Conservation (phyloP, 331 rosid species). For the Malus hybrid region DNA sequence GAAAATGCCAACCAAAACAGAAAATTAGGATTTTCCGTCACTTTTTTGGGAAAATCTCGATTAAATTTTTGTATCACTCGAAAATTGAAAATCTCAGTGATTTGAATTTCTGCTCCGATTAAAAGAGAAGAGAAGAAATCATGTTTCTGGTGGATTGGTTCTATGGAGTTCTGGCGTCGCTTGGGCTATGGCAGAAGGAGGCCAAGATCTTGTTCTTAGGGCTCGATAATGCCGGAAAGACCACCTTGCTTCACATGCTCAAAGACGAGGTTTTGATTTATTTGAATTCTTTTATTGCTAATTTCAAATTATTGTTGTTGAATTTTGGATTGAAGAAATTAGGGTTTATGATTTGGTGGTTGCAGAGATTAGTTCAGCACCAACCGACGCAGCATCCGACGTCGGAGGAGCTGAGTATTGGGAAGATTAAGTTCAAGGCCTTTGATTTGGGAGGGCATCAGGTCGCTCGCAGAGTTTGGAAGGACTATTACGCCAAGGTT, state of each 20-base stretch:
- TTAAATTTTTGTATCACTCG: not conserved
- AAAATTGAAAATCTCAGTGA: not conserved
- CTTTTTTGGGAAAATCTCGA: not conserved
- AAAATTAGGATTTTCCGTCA: not conserved
- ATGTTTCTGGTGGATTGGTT: slow-evolving; percentile 45
- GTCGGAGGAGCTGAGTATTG: slow-evolving; percentile 80
- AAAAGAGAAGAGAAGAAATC: not conserved
- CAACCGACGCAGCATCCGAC: slow-evolving; percentile 88
- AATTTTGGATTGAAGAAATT: not conserved
- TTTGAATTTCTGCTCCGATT: not conserved
- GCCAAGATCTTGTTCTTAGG: slow-evolving; percentile 45
- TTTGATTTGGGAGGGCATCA: slow-evolving; percentile 90
- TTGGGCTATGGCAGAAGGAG: slow-evolving; percentile 38
- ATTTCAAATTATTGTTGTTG: not conserved
- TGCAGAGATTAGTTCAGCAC: slow-evolving; percentile 79
- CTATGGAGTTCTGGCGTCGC: slow-evolving; percentile 36
- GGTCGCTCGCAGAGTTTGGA: slow-evolving; percentile 94
- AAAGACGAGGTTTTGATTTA: slow-evolving; percentile 52
- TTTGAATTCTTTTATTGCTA: not conserved
- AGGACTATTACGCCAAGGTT: slow-evolving; percentile 80
- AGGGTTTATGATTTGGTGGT: not conserved
- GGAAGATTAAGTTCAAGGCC: slow-evolving; percentile 76
- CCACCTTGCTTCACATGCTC: slow-evolving; percentile 73
- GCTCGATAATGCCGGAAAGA: slow-evolving; percentile 43
- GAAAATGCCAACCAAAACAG: not conserved